Conservation (phyloP, 2,329 filamentous ascomycete genomes). For the Dactylellina cionopaga region DNA sequence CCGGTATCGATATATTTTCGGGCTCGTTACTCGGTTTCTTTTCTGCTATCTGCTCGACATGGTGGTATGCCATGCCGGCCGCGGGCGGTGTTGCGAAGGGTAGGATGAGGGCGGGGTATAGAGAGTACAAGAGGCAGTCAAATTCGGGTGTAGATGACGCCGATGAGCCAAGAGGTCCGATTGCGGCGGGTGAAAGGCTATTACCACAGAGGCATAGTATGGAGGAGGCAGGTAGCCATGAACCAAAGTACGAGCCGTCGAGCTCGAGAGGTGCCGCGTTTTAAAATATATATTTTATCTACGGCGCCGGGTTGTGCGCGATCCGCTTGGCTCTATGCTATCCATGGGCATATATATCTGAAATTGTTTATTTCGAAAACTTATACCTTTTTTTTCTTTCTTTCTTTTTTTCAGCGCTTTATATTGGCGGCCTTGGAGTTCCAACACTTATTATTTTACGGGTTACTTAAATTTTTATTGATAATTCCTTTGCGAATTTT, state of each 20-base stretch:
- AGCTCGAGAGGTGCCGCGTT: not conserved
- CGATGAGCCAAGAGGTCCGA: constrained; percentile 35
- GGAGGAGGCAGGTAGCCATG: not conserved
- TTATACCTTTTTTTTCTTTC: not conserved
- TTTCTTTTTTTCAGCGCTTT: not conserved
- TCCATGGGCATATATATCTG: constrained; percentile 1
- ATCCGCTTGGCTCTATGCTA: not conserved
- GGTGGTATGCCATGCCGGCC: constrained; percentile 51
- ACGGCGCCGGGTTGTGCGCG: not conserved
- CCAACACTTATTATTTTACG: too few relatives aligned
- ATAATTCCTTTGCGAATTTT: too few relatives aligned
- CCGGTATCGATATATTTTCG: constrained; percentile 46
- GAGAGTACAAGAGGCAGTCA: constrained; percentile 7
- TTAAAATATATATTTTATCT: not conserved
- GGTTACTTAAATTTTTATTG: too few relatives aligned
- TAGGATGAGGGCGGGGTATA: constrained; percentile 38
- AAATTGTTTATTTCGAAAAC: not conserved
- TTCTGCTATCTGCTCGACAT: constrained; percentile 38
- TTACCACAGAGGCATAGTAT: constrained; percentile 4
- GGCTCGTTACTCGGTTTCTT: constrained; percentile 39
- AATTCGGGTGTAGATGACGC: not conserved
- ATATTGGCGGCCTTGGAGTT: too few relatives aligned
- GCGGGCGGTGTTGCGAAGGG: constrained; percentile 47
- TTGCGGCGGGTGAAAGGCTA: constrained; percentile 21
- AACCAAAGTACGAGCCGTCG: constrained; percentile 7